phyloP scores from a whole-genome alignment of 2,329 filamentous ascomycete genomes.

The Aureobasidium sp. region DNA sequence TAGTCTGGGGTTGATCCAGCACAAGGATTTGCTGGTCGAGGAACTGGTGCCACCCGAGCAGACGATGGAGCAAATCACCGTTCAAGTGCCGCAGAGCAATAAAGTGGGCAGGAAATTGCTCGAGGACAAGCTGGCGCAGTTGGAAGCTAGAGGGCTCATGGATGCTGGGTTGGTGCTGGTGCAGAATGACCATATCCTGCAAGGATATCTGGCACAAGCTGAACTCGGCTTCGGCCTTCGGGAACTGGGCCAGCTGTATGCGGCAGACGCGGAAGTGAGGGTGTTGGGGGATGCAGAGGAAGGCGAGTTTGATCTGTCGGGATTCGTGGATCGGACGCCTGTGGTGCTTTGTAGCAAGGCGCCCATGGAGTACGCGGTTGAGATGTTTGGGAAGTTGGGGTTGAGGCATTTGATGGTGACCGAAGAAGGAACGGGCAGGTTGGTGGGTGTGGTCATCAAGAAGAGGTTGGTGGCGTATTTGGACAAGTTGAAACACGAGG shows the following conservation, averaged over 20 bases:
- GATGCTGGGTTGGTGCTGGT: slow-evolving; percentile 53
- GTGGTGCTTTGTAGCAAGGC: slow-evolving; percentile 45
- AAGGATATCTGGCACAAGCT: slow-evolving; percentile 50
- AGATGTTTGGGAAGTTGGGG: slow-evolving; percentile 54
- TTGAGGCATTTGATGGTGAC: slow-evolving; percentile 48
- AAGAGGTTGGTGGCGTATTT: slow-evolving; percentile 50
- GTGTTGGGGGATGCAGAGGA: slow-evolving; percentile 34
- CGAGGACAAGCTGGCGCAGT: slow-evolving; percentile 39
- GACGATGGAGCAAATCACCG: slow-evolving; percentile 52
- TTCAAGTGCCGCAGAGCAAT: slow-evolving; percentile 40
- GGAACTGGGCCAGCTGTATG: slow-evolving; percentile 31
- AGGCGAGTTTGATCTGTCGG: slow-evolving; percentile 38
- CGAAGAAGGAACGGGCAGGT: slow-evolving; percentile 44
- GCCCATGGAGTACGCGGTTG: slow-evolving; percentile 52
- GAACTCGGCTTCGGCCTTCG: slow-evolving; percentile 47
- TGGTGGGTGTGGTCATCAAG: slow-evolving; percentile 52
- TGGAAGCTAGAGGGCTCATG: slow-evolving; percentile 47
- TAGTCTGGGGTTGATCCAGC: slow-evolving; percentile 38
- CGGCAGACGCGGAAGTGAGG: slow-evolving; percentile 30
- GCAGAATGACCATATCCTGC: slow-evolving; percentile 41
- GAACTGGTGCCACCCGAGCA: slow-evolving; percentile 46
- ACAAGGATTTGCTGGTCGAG: slow-evolving; percentile 34
- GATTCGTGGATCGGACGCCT: slow-evolving; percentile 50
- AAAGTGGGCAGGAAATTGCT: slow-evolving; percentile 39
- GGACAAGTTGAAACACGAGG: slow-evolving; percentile 34